Conservation (phyloP, 495 filamentous ascomycete genomes). For the Penicillium daleae region DNA sequence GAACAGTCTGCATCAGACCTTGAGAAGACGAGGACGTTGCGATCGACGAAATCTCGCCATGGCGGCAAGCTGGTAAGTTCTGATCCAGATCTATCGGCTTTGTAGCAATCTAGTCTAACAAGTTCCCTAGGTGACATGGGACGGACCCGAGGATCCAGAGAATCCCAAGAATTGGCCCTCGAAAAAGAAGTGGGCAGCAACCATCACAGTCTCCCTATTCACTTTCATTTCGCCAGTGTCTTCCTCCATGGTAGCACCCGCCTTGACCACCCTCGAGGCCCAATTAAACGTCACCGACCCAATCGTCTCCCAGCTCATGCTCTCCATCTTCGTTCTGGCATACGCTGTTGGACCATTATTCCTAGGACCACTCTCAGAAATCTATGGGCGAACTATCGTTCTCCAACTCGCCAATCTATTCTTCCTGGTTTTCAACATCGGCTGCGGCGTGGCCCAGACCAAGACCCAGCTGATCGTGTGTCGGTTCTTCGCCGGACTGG, state of each 20-base stretch:
- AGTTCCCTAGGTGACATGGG: constrained; percentile 52
- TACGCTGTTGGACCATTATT: constrained; percentile 73
- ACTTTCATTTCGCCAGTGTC: constrained; percentile 76
- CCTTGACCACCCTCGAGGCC: constrained; percentile 53
- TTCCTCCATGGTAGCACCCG: constrained; percentile 75
- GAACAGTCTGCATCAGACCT: constrained; percentile 18
- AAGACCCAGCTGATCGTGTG: constrained; percentile 57
- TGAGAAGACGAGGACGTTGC: constrained; percentile 30
- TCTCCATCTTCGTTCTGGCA: constrained; percentile 77
- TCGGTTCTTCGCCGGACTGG: constrained; percentile 61
- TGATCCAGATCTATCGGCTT: not conserved
- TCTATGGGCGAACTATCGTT: constrained; percentile 69
- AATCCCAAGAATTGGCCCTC: constrained; percentile 65
- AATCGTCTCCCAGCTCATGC: constrained; percentile 59
- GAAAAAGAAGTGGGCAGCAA: constrained; percentile 65
- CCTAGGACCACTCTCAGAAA: constrained; percentile 72
- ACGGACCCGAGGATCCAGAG: constrained; percentile 57
- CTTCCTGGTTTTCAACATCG: constrained; percentile 65
- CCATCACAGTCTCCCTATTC: constrained; percentile 59
- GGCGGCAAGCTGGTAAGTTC: constrained; percentile 36
- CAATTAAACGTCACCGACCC: constrained; percentile 64
- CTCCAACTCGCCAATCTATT: constrained; percentile 65
- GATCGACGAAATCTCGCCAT: constrained; percentile 23
- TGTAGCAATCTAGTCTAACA: not conserved
- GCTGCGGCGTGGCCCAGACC: constrained; percentile 55